Evolutionary conservation across 2,329 filamentous ascomycete species (phyloP).

Genomic region (Balansia obtecta): DNA sequence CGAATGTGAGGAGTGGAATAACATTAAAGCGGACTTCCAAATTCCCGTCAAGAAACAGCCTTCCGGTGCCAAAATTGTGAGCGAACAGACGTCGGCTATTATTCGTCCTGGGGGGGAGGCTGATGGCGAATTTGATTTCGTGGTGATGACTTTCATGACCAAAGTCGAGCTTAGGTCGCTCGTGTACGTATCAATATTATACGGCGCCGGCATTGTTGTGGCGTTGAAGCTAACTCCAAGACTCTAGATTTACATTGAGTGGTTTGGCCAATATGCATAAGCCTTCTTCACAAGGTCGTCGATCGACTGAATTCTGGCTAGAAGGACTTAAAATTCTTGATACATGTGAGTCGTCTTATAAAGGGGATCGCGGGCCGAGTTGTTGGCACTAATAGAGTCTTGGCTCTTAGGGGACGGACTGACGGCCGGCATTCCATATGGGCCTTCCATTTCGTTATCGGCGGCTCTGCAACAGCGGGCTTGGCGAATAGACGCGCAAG

Average conservation of each 20-base stretch:
- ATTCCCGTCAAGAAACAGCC: constrained; percentile 43
- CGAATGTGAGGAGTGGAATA: constrained; percentile 36
- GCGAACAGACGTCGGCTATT: constrained; percentile 43
- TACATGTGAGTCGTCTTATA: constrained; percentile 27
- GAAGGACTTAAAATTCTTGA: constrained; percentile 33
- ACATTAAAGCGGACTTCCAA: constrained; percentile 34
- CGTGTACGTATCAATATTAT: constrained; percentile 29
- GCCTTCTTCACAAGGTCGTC: constrained; percentile 19
- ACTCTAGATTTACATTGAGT: constrained; percentile 38
- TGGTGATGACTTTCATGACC: constrained; percentile 48
- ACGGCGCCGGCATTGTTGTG: background rate
- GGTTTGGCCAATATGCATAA: constrained; percentile 35
- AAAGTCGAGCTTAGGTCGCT: constrained; percentile 45
- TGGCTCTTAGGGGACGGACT: constrained; percentile 20
- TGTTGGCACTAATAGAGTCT: background rate
- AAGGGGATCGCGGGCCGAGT: background rate
- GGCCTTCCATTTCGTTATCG: constrained; percentile 38
- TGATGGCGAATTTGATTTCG: constrained; percentile 35
- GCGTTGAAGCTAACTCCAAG: constrained; percentile 8
- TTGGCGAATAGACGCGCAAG: constrained; percentile 54
- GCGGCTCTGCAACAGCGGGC: constrained; percentile 45
- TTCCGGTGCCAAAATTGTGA: constrained; percentile 37
- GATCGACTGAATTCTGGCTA: constrained; percentile 27
- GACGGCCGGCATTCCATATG: constrained; percentile 23
- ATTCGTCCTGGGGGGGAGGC: constrained; percentile 32